Evolutionary conservation across 257 asterid genomes (phyloP).

Genomic region (Solanum bukasovii): DNA sequence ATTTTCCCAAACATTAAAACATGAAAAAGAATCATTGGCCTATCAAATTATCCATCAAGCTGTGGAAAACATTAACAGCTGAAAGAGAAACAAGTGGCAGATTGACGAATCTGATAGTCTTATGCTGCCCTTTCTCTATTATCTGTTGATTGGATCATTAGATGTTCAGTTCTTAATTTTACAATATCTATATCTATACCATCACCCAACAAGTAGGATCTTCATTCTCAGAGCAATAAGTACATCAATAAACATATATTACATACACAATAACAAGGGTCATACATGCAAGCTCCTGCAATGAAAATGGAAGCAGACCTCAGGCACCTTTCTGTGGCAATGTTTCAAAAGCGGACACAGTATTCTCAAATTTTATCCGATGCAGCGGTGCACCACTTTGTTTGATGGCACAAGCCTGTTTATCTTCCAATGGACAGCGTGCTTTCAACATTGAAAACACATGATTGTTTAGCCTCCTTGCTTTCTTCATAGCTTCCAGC

Average conservation of each 20-base stretch:
- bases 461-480: conserved; percentile 74
- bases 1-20: not conserved
- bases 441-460: conserved; percentile 92
- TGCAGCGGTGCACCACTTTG: conserved; percentile 92
- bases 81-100: not conserved
- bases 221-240: not conserved
- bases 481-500: conserved; percentile 90
- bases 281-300: not conserved
- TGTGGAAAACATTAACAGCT: not conserved
- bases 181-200: not conserved
- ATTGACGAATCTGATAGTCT: not conserved
- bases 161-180: not conserved
- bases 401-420: conserved; percentile 92
- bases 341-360: conserved; percentile 92
- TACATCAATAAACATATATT: not conserved
- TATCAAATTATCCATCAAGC: not conserved
- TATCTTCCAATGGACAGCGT: conserved; percentile 94
- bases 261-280: not conserved
- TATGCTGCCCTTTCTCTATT: not conserved
- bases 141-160: not conserved
- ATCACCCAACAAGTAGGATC: not conserved
- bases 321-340: conserved; percentile 87
- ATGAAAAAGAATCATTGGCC: not conserved
- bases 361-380: conserved; percentile 80
- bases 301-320: conserved; percentile 3